phyloP scores from a whole-genome alignment of 176 grass and related monocot species.

The Cenchrus fungigraminus region DNA sequence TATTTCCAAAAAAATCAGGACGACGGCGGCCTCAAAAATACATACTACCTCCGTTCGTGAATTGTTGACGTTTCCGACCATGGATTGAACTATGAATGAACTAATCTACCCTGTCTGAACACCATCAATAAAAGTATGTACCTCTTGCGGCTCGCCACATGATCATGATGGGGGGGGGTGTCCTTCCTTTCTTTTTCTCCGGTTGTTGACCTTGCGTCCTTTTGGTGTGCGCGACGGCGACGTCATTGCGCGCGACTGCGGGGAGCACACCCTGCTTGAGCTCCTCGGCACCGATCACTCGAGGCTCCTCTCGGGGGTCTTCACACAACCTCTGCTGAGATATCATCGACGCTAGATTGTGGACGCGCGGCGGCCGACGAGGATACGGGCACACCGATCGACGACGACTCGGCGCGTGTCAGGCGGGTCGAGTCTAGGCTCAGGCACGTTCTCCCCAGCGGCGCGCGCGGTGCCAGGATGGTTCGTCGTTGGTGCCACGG shows the following conservation, averaged over 20 bases:
- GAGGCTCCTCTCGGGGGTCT: conserved; percentile 91
- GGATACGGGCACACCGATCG: conserved; percentile 56
- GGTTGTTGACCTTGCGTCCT: too few relatives aligned
- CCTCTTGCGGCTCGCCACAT: too few relatives aligned
- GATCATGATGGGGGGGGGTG: too few relatives aligned
- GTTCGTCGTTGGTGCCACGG: conserved; percentile 34
- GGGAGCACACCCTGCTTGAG: conserved; percentile 60
- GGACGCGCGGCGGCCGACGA: conserved; percentile 76
- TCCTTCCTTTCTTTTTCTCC: too few relatives aligned
- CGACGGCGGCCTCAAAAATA: too few relatives aligned
- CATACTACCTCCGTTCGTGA: too few relatives aligned
- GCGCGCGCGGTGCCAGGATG: conserved; percentile 51
- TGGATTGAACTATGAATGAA: too few relatives aligned
- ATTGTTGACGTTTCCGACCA: too few relatives aligned
- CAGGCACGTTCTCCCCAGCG: conserved; percentile 70
- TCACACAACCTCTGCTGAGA: conserved; percentile 67
- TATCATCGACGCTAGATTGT: conserved; percentile 75
- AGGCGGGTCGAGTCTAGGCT: conserved; percentile 62
- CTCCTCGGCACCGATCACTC: conserved; percentile 79
- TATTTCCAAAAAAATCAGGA: too few relatives aligned
- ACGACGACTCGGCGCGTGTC: conserved; percentile 43
- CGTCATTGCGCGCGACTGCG: conserved; percentile 22
- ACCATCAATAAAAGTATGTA: too few relatives aligned
- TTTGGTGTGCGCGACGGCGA: conserved; percentile 59
- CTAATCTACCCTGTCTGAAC: too few relatives aligned